Base-by-base conservation (phyloP, 106 monocot species). In the Phalaenopsis aphrodite region DNA sequence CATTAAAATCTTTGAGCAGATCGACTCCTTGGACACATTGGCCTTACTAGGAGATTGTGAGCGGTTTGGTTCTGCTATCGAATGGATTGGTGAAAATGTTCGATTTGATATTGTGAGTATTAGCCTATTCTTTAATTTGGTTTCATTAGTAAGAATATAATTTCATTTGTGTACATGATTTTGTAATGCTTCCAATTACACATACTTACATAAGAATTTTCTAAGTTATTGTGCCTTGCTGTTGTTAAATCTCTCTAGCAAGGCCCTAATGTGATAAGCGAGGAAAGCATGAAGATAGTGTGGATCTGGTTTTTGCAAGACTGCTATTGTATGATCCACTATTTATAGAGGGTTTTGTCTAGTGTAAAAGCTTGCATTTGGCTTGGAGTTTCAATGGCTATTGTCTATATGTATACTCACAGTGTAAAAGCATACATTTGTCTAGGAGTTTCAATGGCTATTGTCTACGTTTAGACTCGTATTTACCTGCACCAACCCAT, bases 21-120 rank as follows among this genome's bases (percentile, higher is more conserved):
- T 97, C 42, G 97, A 97, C 64, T 90, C 94, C 74, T 88, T 97
- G 88, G 97, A 97, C 90, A 97, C 94, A 78, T 79, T 97, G 89
- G 97, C 90, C 56, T 88, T 97, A 78, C 86, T 97, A 80, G 97
- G 97, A 23, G 97, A 97, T 82, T 86, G 77, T 73, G 90, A 97
- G 48, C 76, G 78, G 71, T 97, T 97, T 84, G 56, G 81, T 80
- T 79, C 87, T 84, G 87, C 97, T 76, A 82, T 97, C 85, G 94
- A 97, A 77, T 97, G 97, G 97, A 71, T 97, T 78, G 82, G 84
- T 57, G 89, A 80, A 83, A 94, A 97, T 87, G 89, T 97, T 69
- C 86, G 83, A 3, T 97, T 97, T 85, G 84, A 92, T 80, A 97
- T 94, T 79, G 97, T 97, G 78, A 97, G 94, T 87, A 43, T 81